Conservation (phyloP, 2,329 filamentous ascomycete genomes). For the Botrytis paeoniae region DNA sequence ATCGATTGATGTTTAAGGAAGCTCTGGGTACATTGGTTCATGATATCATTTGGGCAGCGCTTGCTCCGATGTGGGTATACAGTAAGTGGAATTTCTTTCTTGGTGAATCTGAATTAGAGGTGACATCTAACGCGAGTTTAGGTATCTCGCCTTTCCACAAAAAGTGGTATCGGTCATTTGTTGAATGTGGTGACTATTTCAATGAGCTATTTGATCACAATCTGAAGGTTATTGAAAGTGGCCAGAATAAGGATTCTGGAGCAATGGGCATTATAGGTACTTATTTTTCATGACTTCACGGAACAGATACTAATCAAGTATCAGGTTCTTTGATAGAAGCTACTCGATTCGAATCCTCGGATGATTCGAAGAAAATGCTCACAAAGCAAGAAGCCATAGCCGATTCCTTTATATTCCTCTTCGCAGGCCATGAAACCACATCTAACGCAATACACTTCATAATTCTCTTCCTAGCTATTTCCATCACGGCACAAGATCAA, state of each 20-base stretch:
- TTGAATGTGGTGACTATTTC: not conserved
- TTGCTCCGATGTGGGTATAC: constrained; percentile 3
- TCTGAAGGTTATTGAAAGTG: constrained; percentile 23
- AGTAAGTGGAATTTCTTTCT: not conserved
- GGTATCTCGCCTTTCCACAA: not conserved
- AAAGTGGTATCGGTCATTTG: not conserved
- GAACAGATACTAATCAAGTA: constrained; percentile 29
- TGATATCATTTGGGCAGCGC: not conserved
- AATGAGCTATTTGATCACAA: not conserved
- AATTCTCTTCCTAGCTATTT: constrained; percentile 63
- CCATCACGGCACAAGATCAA: constrained; percentile 59
- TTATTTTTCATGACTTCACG: constrained; percentile 51
- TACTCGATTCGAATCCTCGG: constrained; percentile 49
- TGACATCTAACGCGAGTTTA: not conserved
- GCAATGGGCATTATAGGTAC: not conserved
- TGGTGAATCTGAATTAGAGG: not conserved
- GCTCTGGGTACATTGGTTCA: not conserved
- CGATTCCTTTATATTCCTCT: constrained; percentile 65
- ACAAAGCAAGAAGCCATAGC: constrained; percentile 65
- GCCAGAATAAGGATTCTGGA: constrained; percentile 45
- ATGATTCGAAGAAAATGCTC: constrained; percentile 35
- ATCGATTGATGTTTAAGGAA: not conserved
- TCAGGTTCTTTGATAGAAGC: constrained; percentile 42
- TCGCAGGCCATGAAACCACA: constrained; percentile 79
- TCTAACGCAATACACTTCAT: constrained; percentile 73